These are phyloP conservation scores for Excoecaria agallocha DNA, from an alignment of 345 rosid species.

Conservation along the genomic window DNA sequence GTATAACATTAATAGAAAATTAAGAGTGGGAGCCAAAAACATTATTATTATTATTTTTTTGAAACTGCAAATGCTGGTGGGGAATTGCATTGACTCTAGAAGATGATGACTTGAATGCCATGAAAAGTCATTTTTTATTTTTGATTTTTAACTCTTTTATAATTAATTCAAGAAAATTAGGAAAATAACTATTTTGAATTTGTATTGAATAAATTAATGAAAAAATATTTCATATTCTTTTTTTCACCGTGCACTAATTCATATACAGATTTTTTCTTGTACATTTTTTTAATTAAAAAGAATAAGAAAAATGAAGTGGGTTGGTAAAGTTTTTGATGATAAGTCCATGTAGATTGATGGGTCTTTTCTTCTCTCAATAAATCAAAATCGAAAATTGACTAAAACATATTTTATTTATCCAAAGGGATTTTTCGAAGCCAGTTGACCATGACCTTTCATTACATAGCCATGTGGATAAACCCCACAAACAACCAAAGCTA, in stretches of 20 bases:
- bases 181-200: too few relatives aligned
- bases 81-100: conserved; percentile 48
- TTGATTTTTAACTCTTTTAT: neutral
- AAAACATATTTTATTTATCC: neutral
- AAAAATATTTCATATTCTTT: too few relatives aligned
- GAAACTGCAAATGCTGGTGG: neutral
- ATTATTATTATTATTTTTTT: conserved; percentile 15
- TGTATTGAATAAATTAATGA: too few relatives aligned
- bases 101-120: conserved; percentile 29
- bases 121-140: conserved; percentile 27
- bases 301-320: neutral
- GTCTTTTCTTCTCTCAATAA: conserved; percentile 15
- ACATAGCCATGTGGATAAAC: conserved; percentile 1
- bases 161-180: neutral
- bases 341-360: conserved; percentile 27
- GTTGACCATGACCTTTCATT: conserved; percentile 26
- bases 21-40: conserved; percentile 33
- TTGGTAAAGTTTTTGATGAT: conserved; percentile 15
- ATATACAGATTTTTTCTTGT: neutral
- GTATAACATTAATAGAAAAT: neutral
- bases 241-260: neutral
- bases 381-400: conserved; percentile 15
- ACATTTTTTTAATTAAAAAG: neutral
- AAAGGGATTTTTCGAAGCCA: conserved; percentile 10
- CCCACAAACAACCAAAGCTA: conserved; percentile 40